A percentile compares a stretch with the other conserved stretches of the same genome.
These are phyloP conservation scores for Cytospora paraplurivora DNA, from an alignment of 2,329 filamentous ascomycete species.

Conservation along the genomic window DNA sequence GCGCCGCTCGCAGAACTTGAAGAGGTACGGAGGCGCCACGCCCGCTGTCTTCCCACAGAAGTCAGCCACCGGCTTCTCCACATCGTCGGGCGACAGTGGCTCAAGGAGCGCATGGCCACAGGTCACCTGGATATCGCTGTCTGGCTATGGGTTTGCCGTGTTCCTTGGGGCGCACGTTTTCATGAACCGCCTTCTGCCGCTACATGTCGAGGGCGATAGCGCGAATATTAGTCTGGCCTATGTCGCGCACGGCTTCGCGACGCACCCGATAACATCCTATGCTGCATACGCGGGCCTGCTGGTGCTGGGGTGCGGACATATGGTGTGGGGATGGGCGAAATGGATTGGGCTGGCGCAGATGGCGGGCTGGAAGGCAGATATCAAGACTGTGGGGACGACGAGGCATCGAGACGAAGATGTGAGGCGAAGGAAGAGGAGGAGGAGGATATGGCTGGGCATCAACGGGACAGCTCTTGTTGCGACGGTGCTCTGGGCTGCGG, in stretches of 20 bases:
- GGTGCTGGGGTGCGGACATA: slow-evolving; percentile 69
- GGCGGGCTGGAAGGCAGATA: slow-evolving; percentile 50
- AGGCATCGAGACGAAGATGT: slow-evolving; percentile 50
- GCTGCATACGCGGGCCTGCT: slow-evolving; percentile 71
- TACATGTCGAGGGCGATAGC: slow-evolving; percentile 78
- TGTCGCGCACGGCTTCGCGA: slow-evolving; percentile 81
- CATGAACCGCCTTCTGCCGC: slow-evolving; percentile 74
- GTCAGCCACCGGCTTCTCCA: slow-evolving; percentile 37
- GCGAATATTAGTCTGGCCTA: slow-evolving; percentile 84
- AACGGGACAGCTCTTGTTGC: slow-evolving; percentile 64
- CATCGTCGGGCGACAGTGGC: slow-evolving; percentile 36
- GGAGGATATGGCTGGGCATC: slow-evolving; percentile 70
- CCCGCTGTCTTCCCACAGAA: slow-evolving; percentile 49
- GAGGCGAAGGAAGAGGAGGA: slow-evolving; percentile 55
- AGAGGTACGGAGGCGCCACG: slow-evolving; percentile 73
- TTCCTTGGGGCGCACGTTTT: slow-evolving; percentile 72
- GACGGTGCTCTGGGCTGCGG: slow-evolving; percentile 75
- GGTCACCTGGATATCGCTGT: slow-evolving; percentile 67
- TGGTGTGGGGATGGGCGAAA: slow-evolving; percentile 82
- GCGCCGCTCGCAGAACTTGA: slow-evolving; percentile 69
- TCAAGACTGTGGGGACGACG: slow-evolving; percentile 33
- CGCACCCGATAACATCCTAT: slow-evolving; percentile 67
- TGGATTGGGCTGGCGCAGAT: slow-evolving; percentile 71
- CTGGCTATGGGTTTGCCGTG: slow-evolving; percentile 71
- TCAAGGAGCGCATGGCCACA: slow-evolving; percentile 60